phyloP scores from a whole-genome alignment of 306 rosid species.

The Sechiopsis laciniata region DNA sequence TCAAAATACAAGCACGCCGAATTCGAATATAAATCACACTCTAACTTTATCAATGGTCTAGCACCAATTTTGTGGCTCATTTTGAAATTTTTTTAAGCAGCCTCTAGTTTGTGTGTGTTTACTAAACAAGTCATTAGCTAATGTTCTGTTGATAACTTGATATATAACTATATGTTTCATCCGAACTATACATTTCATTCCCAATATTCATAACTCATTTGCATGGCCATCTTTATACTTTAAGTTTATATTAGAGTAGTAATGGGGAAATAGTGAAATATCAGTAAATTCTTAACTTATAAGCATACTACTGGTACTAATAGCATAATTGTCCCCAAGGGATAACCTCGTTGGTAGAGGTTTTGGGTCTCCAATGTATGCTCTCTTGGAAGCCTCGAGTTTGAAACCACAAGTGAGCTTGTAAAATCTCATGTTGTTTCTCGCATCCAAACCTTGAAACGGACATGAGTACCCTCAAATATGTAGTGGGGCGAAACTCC shows the following conservation, averaged over 20 bases:
- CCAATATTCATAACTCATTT: neutral
- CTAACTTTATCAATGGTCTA: neutral
- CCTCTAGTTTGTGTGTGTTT: neutral
- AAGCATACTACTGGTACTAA: too few relatives aligned
- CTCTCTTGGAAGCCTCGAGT: too few relatives aligned
- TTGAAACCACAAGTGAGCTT: too few relatives aligned
- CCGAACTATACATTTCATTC: too few relatives aligned
- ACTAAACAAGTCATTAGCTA: neutral
- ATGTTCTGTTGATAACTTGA: neutral
- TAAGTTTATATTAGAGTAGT: neutral
- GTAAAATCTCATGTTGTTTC: too few relatives aligned
- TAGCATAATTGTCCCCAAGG: too few relatives aligned
- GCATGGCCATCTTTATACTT: neutral
- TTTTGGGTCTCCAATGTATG: too few relatives aligned
- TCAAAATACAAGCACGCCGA: constrained; percentile 3
- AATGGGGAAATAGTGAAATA: neutral
- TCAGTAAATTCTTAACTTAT: too few relatives aligned
- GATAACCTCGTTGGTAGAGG: too few relatives aligned
- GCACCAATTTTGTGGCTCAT: neutral
- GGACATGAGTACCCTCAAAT: too few relatives aligned
- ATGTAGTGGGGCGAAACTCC: too few relatives aligned
- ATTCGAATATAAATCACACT: neutral
- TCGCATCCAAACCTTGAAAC: too few relatives aligned
- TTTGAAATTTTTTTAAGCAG: neutral
- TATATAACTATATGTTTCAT: neutral